phyloP scores from a whole-genome alignment of 2,329 filamentous ascomycete species.

The Talaromyces piceae region DNA sequence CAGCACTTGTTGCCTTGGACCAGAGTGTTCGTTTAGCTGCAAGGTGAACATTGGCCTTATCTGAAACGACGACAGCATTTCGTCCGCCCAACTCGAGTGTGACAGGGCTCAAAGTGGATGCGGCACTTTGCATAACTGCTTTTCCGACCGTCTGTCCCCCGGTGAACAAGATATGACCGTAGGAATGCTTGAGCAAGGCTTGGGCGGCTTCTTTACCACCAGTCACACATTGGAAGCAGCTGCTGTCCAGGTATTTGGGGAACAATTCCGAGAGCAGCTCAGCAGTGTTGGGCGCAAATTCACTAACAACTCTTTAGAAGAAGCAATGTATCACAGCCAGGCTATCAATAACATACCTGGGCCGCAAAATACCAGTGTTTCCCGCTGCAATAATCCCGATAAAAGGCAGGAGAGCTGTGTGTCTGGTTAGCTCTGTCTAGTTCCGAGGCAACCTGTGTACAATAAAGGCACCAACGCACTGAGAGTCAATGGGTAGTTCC shows the following conservation, averaged over 20 bases:
- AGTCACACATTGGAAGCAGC: conserved; percentile 3
- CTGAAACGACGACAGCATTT: conserved; percentile 2
- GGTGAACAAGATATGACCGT: conserved; percentile 6
- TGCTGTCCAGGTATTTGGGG: conserved; percentile 5
- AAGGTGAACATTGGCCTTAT: conserved; percentile 6
- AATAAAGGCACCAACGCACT: background rate
- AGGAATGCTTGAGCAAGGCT: background rate
- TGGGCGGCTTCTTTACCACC: conserved; percentile 5
- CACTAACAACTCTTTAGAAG: background rate
- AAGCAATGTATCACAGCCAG: background rate
- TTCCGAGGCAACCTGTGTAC: background rate
- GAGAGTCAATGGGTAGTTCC: conserved; percentile 8
- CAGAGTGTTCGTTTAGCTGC: conserved; percentile 4
- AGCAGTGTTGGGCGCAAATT: conserved; percentile 5
- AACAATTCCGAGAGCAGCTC: conserved; percentile 4
- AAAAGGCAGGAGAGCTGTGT: conserved; percentile 3
- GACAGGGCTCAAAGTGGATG: background rate
- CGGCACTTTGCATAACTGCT: conserved; percentile 3
- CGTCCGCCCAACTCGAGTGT: conserved; percentile 6
- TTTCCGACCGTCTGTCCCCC: conserved; percentile 4
- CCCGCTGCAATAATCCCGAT: conserved; percentile 4
- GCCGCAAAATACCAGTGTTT: conserved; percentile 6
- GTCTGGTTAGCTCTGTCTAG: background rate
- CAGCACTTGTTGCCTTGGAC: conserved; percentile 3
- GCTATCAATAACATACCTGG: background rate